Percentiles rank a stretch among this genome's conserved stretches.
Evolutionary conservation across 2,329 filamentous ascomycete species (phyloP).

Genomic region (Huntiella savannae): DNA sequence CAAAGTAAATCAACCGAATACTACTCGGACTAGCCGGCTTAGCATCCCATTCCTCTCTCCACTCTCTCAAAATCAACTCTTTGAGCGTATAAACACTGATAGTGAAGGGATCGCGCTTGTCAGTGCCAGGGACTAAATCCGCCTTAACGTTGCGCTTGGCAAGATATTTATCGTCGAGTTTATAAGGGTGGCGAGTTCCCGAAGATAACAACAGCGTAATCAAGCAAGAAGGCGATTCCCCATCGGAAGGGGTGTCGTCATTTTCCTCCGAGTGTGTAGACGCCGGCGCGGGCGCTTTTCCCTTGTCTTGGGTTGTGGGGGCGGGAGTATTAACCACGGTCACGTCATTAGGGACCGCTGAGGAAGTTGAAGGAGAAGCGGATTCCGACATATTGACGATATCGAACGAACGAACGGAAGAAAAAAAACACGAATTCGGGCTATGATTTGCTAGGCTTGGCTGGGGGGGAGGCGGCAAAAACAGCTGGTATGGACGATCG

Average conservation of each 20-base stretch:
- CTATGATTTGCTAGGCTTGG: not conserved
- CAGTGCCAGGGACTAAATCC: constrained; percentile 32
- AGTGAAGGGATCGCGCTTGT: constrained; percentile 57
- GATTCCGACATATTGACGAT: not conserved
- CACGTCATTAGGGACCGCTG: not conserved
- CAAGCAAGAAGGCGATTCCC: constrained; percentile 30
- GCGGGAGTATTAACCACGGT: not conserved
- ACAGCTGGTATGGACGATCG: too few species aligned
- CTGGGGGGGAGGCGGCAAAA: not conserved
- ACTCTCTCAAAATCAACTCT: constrained; percentile 82
- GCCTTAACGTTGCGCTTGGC: constrained; percentile 61
- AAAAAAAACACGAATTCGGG: not conserved
- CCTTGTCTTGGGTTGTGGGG: constrained; percentile 1
- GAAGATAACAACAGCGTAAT: constrained; percentile 72
- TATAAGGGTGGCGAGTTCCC: constrained; percentile 74
- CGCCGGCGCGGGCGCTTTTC: constrained; percentile 13
- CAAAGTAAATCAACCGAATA: constrained; percentile 83
- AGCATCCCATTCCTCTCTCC: constrained; percentile 80
- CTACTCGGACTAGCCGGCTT: constrained; percentile 72
- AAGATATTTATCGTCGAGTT: constrained; percentile 73
- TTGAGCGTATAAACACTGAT: constrained; percentile 90
- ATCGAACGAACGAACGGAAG: not conserved
- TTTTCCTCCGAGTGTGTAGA: constrained; percentile 5
- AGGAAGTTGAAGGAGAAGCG: not conserved
- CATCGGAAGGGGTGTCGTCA: not conserved